These are phyloP conservation scores for Yamagishiella unicocca DNA, from an alignment of 139 green algal species.

Conservation along the genomic window DNA sequence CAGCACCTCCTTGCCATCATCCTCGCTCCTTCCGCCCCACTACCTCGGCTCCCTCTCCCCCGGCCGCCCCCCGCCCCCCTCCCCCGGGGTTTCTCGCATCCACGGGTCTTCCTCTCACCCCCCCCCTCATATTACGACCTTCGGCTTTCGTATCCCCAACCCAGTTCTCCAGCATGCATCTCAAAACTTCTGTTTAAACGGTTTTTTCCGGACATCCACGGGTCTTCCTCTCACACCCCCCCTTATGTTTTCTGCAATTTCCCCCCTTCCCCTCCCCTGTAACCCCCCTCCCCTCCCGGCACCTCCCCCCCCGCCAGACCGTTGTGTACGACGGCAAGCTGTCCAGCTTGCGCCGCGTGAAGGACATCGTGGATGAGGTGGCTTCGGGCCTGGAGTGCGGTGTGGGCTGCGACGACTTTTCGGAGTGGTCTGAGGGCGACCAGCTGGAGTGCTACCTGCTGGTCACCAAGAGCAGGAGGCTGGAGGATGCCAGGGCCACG, in stretches of 20 bases:
- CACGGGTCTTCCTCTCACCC: neutral
- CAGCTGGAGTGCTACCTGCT: conserved; percentile 62
- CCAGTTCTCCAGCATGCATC: too few species aligned
- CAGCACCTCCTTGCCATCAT: neutral
- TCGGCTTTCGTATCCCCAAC: too few species aligned
- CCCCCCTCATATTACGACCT: neutral
- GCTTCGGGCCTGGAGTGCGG: conserved; percentile 87
- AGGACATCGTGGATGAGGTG: conserved; percentile 96
- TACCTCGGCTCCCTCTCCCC: neutral
- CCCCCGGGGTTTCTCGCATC: too few species aligned
- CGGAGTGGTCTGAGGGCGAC: conserved; percentile 82
- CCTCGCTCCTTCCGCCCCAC: neutral
- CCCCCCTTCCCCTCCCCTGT: too few species aligned
- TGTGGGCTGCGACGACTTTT: conserved; percentile 77
- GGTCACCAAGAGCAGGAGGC: conserved; percentile 65
- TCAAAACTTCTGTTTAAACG: too few species aligned
- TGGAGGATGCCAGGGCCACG: conserved; percentile 63
- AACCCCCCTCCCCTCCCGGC: too few species aligned
- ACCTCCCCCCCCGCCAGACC: neutral
- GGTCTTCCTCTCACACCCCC: too few species aligned
- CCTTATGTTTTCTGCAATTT: too few species aligned
- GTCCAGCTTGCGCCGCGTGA: conserved; percentile 87
- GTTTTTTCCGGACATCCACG: too few species aligned
- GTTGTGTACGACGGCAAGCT: conserved; percentile 86
- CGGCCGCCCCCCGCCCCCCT: too few species aligned